phyloP scores from a whole-genome alignment of 202 grass and related monocot genomes.

The Panicum virgatum region DNA sequence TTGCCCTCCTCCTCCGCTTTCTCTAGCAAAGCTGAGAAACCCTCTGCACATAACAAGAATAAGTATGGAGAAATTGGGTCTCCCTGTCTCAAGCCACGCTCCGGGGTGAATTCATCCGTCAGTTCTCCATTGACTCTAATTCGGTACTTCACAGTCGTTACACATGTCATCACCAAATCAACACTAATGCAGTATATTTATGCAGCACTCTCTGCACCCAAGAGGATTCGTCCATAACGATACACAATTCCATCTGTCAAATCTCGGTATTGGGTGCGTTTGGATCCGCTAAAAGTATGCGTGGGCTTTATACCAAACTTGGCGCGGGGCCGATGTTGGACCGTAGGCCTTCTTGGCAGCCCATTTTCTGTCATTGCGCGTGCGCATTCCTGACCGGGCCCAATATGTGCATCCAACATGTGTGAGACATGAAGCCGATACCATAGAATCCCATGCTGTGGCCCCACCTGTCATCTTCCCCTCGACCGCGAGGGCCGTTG shows the following conservation, averaged over 20 bases:
- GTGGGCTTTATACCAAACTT: neutral
- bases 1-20: too few relatives aligned
- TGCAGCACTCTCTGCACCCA: neutral
- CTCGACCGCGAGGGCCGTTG: too few relatives aligned
- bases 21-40: too few relatives aligned
- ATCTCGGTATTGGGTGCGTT: neutral
- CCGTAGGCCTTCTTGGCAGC: neutral
- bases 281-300: neutral
- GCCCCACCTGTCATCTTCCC: slow-evolving; percentile 24
- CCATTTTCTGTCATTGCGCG: neutral
- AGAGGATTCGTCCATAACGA: neutral
- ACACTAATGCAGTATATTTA: neutral
- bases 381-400: neutral
- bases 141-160: too few relatives aligned
- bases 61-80: too few relatives aligned
- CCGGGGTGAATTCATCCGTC: too few relatives aligned
- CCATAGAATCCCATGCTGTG: neutral
- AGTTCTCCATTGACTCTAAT: too few relatives aligned
- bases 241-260: neutral
- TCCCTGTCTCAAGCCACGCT: too few relatives aligned
- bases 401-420: too few relatives aligned
- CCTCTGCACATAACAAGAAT: too few relatives aligned
- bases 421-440: neutral
- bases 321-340: neutral
- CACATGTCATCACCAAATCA: too few relatives aligned